A percentile compares a stretch with the other conserved stretches of the same genome.
Evolutionary conservation across 2,329 filamentous ascomycete genomes (phyloP).

Genomic region (Trichophyton schoenleinii): DNA sequence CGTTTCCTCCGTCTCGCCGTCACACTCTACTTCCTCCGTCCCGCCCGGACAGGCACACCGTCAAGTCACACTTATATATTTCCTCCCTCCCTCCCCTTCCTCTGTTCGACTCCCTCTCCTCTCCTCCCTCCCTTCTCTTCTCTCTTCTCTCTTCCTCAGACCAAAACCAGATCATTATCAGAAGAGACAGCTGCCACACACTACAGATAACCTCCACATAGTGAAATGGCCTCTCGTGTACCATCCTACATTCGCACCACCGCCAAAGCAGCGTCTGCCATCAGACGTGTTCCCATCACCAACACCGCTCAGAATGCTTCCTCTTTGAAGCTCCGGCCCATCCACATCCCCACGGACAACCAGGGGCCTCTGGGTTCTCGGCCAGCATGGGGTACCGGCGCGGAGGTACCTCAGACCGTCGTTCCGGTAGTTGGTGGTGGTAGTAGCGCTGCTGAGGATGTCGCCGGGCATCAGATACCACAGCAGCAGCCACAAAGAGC

Average conservation of each 20-base stretch:
- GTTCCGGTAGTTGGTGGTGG: neutral
- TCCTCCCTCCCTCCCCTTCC: neutral
- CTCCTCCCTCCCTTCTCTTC: neutral
- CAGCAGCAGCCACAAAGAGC: slow-evolving; percentile 7
- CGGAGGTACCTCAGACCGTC: neutral
- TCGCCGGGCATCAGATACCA: neutral
- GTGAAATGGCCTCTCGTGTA: slow-evolving; percentile 5
- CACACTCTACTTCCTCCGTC: neutral
- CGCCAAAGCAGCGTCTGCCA: slow-evolving; percentile 3
- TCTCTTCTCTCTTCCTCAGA: neutral
- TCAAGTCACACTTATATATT: neutral
- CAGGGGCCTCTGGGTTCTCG: neutral
- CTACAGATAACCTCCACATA: neutral
- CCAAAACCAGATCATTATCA: neutral
- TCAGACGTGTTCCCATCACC: neutral
- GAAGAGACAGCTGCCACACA: neutral
- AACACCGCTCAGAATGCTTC: neutral
- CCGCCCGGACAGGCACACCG: neutral
- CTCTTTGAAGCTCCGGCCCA: slow-evolving; percentile 1
- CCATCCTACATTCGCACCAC: slow-evolving; percentile 1
- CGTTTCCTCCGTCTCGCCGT: neutral
- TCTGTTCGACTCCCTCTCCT: neutral
- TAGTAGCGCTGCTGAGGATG: neutral
- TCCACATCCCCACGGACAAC: neutral
- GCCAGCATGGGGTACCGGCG: neutral